Conservation (phyloP, 2,329 filamentous ascomycete genomes). For the Pseudonectria buxi region DNA sequence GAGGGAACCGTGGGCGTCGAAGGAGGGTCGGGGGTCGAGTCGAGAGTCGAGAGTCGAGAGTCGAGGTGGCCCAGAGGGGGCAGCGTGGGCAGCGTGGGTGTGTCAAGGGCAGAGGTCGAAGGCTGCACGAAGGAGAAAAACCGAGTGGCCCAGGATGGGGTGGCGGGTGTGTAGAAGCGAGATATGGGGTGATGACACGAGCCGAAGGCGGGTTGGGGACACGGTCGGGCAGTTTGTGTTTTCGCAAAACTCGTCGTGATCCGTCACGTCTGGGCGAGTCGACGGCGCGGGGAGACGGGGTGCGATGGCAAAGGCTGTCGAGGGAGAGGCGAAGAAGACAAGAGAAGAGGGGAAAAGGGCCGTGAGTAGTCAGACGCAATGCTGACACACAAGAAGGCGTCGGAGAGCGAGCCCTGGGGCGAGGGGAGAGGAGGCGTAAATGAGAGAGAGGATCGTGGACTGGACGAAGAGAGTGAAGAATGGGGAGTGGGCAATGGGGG, state of each 20-base stretch:
- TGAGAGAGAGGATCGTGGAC: slow-evolving; percentile 26
- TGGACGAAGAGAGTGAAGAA: slow-evolving; percentile 20
- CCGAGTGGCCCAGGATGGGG: slow-evolving; percentile 5
- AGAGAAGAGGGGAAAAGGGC: slow-evolving; percentile 9
- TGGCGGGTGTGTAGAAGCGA: slow-evolving; percentile 7
- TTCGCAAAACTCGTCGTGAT: slow-evolving; percentile 26
- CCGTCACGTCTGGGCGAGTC: slow-evolving; percentile 20
- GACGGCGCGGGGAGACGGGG: slow-evolving; percentile 17
- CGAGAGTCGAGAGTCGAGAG: slow-evolving; percentile 3
- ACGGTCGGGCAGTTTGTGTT: slow-evolving; percentile 21
- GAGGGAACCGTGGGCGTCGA: slow-evolving; percentile 12
- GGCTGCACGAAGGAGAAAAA: slow-evolving; percentile 10
- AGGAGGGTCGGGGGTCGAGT: slow-evolving; percentile 8
- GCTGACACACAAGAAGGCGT: slow-evolving; percentile 12
- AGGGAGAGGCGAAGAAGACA: slow-evolving; percentile 4
- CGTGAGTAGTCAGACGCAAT: slow-evolving; percentile 22
- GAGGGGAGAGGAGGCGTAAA: slow-evolving; percentile 7
- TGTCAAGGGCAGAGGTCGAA: slow-evolving; percentile 15
- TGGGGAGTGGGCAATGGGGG: slow-evolving; percentile 5
- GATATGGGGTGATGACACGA: slow-evolving; percentile 12
- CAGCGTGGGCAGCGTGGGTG: slow-evolving; percentile 5
- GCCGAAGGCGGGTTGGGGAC: slow-evolving; percentile 15
- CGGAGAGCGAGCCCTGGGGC: slow-evolving; percentile 6
- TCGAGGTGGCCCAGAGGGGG: too few relatives aligned
- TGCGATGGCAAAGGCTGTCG: slow-evolving; percentile 5